Evolutionary conservation across 768 basidiomycete species (phyloP).

Genomic region (Rhodotorula graminis): DNA sequence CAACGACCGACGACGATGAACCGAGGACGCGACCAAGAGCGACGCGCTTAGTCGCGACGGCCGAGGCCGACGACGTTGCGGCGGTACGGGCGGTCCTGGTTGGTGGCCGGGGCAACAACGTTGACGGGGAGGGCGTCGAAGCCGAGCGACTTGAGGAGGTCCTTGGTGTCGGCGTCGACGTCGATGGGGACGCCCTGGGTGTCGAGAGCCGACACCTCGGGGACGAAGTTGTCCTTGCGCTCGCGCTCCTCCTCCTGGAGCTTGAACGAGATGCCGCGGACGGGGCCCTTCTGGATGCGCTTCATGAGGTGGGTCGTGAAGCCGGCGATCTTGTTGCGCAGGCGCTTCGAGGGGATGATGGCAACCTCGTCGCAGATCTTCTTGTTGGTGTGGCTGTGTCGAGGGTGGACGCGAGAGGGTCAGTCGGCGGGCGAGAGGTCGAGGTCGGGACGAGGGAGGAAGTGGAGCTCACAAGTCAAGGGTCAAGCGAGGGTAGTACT

Average conservation of each 20-base stretch:
- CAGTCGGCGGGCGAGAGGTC: not conserved
- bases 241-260: slow-evolving; percentile 99
- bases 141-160: slow-evolving; percentile 83
- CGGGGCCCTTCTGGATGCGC: slow-evolving; percentile 96
- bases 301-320: slow-evolving; percentile 99
- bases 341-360: slow-evolving; percentile 92
- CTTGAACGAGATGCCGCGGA: slow-evolving; percentile 99
- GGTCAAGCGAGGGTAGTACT: slow-evolving; percentile 99
- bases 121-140: slow-evolving; percentile 83
- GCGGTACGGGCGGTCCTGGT: slow-evolving; percentile 33
- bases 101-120: slow-evolving; percentile 55
- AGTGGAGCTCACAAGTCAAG: slow-evolving; percentile 80
- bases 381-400: slow-evolving; percentile 44
- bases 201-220: slow-evolving; percentile 94
- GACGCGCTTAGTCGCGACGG: slow-evolving; percentile 11
- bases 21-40: too few relatives aligned
- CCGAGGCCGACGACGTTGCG: slow-evolving; percentile 38
- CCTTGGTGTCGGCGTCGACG: slow-evolving; percentile 90
- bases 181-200: slow-evolving; percentile 66
- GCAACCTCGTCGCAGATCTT: slow-evolving; percentile 57
- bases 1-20: too few relatives aligned
- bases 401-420: not conserved
- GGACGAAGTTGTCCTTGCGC: slow-evolving; percentile 98
- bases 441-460: not conserved
- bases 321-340: slow-evolving; percentile 98